Percentiles rank a stretch among this genome's conserved stretches.
These are phyloP conservation scores for Cladosporium sp. DNA, from an alignment of 2,329 filamentous ascomycete genomes.

Conservation along the genomic window DNA sequence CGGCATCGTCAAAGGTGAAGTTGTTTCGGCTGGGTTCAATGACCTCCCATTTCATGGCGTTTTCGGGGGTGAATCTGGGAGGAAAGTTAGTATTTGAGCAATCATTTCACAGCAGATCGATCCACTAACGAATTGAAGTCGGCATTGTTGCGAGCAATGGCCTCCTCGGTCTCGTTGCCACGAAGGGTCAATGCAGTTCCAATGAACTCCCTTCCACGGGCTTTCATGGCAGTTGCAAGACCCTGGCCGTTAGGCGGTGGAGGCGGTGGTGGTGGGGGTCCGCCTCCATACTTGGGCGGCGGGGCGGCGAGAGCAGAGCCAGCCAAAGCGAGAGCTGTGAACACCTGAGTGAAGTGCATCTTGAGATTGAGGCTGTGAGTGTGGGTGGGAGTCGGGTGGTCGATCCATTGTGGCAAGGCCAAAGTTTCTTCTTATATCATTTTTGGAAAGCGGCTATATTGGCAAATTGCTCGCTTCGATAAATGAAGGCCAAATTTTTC, in stretches of 20 bases:
- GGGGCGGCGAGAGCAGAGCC: conserved; percentile 2
- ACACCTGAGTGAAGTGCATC: conserved; percentile 10
- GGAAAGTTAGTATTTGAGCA: conserved; percentile 10
- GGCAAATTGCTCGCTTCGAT: conserved; percentile 3
- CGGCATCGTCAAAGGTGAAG: conserved; percentile 34
- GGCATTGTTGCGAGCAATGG: conserved; percentile 21
- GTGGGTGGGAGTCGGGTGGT: neutral
- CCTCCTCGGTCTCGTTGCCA: conserved; percentile 22
- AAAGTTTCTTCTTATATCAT: neutral
- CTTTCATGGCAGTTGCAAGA: conserved; percentile 16
- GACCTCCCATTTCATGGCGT: conserved; percentile 38
- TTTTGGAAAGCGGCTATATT: conserved; percentile 4
- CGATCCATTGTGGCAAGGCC: neutral
- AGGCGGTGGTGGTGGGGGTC: neutral
- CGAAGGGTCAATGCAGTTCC: conserved; percentile 35
- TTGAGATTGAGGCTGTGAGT: neutral
- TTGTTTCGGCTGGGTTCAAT: conserved; percentile 33
- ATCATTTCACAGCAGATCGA: too few species aligned
- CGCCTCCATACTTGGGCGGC: neutral
- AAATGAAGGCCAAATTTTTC: conserved; percentile 8
- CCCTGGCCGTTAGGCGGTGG: conserved; percentile 3
- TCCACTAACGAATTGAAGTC: conserved; percentile 17
- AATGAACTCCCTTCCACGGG: conserved; percentile 30
- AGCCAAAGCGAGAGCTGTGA: conserved; percentile 5
- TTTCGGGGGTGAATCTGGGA: conserved; percentile 34